phyloP scores from a whole-genome alignment of 2,329 filamentous ascomycete species.

The Cytospora leucostoma region DNA sequence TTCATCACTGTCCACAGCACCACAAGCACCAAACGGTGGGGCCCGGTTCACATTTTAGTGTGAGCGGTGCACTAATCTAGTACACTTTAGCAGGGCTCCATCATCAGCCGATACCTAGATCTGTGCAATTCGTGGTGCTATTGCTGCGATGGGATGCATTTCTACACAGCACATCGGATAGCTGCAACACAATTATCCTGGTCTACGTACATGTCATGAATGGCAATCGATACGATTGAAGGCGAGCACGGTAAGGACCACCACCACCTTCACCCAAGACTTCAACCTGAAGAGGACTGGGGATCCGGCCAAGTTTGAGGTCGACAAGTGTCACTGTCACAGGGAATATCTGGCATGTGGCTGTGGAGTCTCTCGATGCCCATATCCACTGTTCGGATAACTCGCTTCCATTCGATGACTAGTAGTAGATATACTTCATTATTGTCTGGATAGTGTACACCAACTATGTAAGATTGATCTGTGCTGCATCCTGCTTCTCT shows the following conservation, averaged over 20 bases:
- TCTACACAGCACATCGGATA: neutral
- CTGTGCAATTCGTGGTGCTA: neutral
- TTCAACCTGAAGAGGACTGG: neutral
- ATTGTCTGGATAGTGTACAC: neutral
- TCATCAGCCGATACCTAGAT: neutral
- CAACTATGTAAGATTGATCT: neutral
- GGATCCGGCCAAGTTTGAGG: neutral
- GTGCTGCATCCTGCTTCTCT: neutral
- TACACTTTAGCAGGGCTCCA: neutral
- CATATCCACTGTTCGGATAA: slow-evolving; percentile 5
- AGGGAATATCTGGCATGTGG: slow-evolving; percentile 18
- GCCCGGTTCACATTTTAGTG: neutral
- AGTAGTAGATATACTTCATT: neutral
- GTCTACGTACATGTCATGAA: too few species aligned
- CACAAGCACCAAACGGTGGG: neutral
- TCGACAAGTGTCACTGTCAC: slow-evolving; percentile 6
- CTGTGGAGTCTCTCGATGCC: slow-evolving; percentile 13
- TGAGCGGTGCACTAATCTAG: neutral
- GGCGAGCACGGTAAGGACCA: neutral
- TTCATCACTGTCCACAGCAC: too few species aligned
- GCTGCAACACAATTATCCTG: too few species aligned
- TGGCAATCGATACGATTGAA: too few species aligned
- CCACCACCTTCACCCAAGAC: neutral
- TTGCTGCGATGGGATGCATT: neutral
- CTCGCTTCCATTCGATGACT: neutral